These are phyloP conservation scores for Penicillium verhagenii DNA, from an alignment of 495 filamentous ascomycete species.

Conservation along the genomic window DNA sequence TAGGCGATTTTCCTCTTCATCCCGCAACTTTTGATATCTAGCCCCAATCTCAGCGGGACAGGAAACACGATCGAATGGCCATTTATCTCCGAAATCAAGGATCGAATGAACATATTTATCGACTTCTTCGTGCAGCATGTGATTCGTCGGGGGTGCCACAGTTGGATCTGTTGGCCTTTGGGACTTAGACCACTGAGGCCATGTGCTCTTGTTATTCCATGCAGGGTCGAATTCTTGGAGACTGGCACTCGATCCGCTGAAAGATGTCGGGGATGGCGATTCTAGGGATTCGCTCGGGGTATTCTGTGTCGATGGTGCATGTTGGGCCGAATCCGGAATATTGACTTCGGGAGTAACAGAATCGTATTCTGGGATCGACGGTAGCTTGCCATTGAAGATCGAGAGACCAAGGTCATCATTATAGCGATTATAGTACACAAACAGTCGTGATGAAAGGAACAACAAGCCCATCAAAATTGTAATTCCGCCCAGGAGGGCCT, in stretches of 20 bases:
- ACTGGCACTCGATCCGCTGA: background rate
- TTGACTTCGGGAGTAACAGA: background rate
- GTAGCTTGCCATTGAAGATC: conserved; percentile 9
- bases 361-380: conserved; percentile 2
- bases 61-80: background rate
- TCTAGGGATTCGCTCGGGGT: background rate
- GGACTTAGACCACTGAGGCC: conserved; percentile 5
- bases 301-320: background rate
- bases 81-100: conserved; percentile 7
- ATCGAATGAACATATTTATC: conserved; percentile 6
- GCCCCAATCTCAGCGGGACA: conserved; percentile 9
- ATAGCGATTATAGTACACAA: background rate
- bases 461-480: conserved; percentile 5
- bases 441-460: conserved; percentile 2
- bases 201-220: conserved; percentile 8
- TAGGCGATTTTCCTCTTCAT: background rate
- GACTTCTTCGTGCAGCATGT: conserved; percentile 1
- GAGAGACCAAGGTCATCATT: background rate
- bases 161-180: background rate
- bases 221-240: background rate
- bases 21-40: conserved; percentile 27
- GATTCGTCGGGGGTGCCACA: background rate
- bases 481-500: conserved; percentile 9
- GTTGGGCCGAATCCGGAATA: background rate
- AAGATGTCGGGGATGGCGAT: background rate